Conservation (phyloP, 2,329 filamentous ascomycete species). For the Plenodomus tracheiphilus region DNA sequence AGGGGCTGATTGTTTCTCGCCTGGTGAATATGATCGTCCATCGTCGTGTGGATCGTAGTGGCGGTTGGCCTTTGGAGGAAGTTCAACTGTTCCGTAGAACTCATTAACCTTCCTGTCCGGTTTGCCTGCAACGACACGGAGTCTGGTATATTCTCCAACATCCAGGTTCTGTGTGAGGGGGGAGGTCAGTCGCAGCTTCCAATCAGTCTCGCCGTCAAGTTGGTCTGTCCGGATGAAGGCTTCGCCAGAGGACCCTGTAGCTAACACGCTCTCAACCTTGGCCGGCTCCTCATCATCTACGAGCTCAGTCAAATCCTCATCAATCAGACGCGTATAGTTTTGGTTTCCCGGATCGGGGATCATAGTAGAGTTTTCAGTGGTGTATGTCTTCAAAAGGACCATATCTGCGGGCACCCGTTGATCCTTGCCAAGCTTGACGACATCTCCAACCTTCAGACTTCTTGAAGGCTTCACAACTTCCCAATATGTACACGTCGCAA, state of each 20-base stretch:
- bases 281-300: slow-evolving; percentile 13
- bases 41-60: slow-evolving; percentile 50
- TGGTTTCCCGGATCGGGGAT: background rate
- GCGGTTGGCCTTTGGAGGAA: slow-evolving; percentile 60
- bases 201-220: slow-evolving; percentile 96
- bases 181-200: slow-evolving; percentile 91
- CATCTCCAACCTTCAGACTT: slow-evolving; percentile 90
- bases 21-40: slow-evolving; percentile 19
- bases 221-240: slow-evolving; percentile 98
- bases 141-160: slow-evolving; percentile 67
- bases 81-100: slow-evolving; percentile 85
- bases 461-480: slow-evolving; percentile 81
- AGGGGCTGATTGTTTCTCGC: slow-evolving; percentile 62
- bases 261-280: slow-evolving; percentile 19
- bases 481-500: slow-evolving; percentile 55
- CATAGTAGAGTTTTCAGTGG: slow-evolving; percentile 32
- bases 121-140: slow-evolving; percentile 79
- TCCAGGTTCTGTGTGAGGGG: slow-evolving; percentile 80
- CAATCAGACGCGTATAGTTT: slow-evolving; percentile 21
- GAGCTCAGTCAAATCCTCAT: slow-evolving; percentile 10
- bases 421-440: slow-evolving; percentile 90
- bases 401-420: slow-evolving; percentile 94
- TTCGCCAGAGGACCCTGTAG: slow-evolving; percentile 66
- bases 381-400: slow-evolving; percentile 82
- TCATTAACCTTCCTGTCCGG: slow-evolving; percentile 94